Base-by-base conservation (phyloP, 306 rosid genomes). In the Cucurbita ficifolia region DNA sequence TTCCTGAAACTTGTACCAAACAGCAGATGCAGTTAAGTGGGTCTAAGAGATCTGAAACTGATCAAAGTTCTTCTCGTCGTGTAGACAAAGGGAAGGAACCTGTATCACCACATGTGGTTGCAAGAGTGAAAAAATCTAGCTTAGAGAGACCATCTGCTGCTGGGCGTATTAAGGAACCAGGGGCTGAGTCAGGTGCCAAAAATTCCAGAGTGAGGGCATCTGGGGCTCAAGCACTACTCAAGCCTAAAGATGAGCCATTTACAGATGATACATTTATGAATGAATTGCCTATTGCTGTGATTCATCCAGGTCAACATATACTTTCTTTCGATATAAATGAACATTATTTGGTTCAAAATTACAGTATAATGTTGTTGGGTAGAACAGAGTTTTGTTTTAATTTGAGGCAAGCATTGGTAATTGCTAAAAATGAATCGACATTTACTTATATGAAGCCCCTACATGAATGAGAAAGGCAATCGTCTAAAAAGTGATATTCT, bases 161-260 rank as follows among this genome's bases (percentile, higher is more conserved):
- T 57, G 54, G 78, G 35, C 77, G 79, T 73, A 11, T 78, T 33
- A 86, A 80, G 58, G 90, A 82, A 78, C 76, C 81, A 53, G 29
- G 43, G 56, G 78, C 77, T 79, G 87, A 80, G 62, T 68, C 82
- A 12, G 75, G 89, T 63, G 21, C 71, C 42, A 48, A 35, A 18
- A 38, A 59, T 48, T 80, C 81, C 16, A 81, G 76, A 72, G 78
- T 40, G 70, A 86, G 77, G 65, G 74, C 70, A 52, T 71, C 81
- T 57, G 72, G 29, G 52, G 18, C 76, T 72, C 80, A 38, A 73
- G 75, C 73, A 39, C 79, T 89, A 70, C 68, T 95, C 76, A 78
- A 7, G 43, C 99, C 99, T 71, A 95, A 95, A 83, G 91, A 84
- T 53, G 99, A 95, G 85, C 99, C 99, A 6, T 29, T 86, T 78